Base-by-base conservation (phyloP, 1,284 basidiomycete genomes). In the Amylostereum chailletii region DNA sequence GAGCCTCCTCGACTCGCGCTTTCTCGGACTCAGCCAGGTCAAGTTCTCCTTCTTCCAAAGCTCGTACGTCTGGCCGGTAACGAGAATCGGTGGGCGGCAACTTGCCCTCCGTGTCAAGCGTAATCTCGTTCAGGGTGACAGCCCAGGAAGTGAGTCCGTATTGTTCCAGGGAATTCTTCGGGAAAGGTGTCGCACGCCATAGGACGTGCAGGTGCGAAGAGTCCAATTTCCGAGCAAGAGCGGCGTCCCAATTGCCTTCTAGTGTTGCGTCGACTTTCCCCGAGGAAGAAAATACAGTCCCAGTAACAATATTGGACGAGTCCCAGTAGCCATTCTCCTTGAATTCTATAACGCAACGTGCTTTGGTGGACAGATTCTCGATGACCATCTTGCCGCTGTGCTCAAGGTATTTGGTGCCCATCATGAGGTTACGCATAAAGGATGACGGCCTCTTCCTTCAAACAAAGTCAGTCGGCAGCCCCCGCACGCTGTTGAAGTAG, bases 401-500 rank as follows among this genome's bases (percentile, higher is more conserved):
- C 65, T 94, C 91, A 36, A 94, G 75, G 64, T 94, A 94, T 61
- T 93, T 93, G 19, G 86, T 86, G 27, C 91, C 91, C 64, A 90
- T 83, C 79, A 94, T 83, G 51, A 94, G 71, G 65, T 94, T 94
- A 53, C 91, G 73, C 73, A 94, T 83, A 65, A 92, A 94, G 1
- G 87, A 89, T 1, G 88, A 90, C 1, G 90, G 90, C 54, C 86
- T 86, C 46, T 77, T 83, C 89, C 87, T 90, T 57, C 4, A 27
- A 47, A 4, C 38, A 40, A 11, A 7, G 5, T 54, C 9, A 53
- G 48, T 45, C 8, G 3, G 43, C 37, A 36, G 19, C 31, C 34
- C 31, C 7, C 32, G 44, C 40, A 32, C 31, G 34, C 11, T 36
- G 32, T 30, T 34, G 33, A 4, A 44, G 19, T 19, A 19, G 19